A percentile compares a stretch with the other conserved stretches of the same genome.
These are phyloP conservation scores for Omphalea diandra DNA, from an alignment of 441 rosid genomes.

Conservation along the genomic window DNA sequence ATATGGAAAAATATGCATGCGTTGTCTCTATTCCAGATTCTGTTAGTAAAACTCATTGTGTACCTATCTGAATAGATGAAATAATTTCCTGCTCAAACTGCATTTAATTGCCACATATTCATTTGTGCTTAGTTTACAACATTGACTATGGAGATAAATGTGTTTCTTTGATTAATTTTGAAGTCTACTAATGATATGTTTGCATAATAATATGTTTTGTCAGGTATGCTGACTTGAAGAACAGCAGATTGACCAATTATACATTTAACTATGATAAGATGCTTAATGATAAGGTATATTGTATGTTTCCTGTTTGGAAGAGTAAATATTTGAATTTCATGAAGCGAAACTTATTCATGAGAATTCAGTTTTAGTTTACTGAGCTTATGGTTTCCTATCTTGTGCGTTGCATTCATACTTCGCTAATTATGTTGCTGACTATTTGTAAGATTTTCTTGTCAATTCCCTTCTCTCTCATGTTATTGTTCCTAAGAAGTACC, in stretches of 20 bases:
- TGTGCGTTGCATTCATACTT: too few relatives aligned
- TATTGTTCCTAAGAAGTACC: not conserved
- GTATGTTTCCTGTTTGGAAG: slow-evolving; percentile 12
- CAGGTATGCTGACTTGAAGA: slow-evolving; percentile 97
- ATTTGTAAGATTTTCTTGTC: not conserved
- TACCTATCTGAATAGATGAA: not conserved
- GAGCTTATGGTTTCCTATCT: not conserved
- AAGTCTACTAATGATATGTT: not conserved
- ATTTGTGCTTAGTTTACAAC: not conserved
- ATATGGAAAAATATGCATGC: not conserved
- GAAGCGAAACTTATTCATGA: not conserved
- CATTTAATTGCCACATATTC: not conserved
- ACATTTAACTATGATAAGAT: slow-evolving; percentile 83
- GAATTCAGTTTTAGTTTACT: not conserved
- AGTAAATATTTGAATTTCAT: not conserved
- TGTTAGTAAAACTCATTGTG: not conserved
- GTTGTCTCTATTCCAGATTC: not conserved
- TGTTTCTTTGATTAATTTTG: not conserved
- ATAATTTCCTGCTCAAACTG: not conserved
- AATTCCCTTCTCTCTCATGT: not conserved
- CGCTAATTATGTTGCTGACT: not conserved
- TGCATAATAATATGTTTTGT: slow-evolving; percentile 19
- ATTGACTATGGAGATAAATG: not conserved
- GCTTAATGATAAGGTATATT: slow-evolving; percentile 83
- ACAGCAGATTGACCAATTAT: slow-evolving; percentile 81